A percentile compares a stretch with the other conserved stretches of the same genome.
These are phyloP conservation scores for Lineolata rhizophorae DNA, from an alignment of 495 filamentous ascomycete species.

Conservation along the genomic window DNA sequence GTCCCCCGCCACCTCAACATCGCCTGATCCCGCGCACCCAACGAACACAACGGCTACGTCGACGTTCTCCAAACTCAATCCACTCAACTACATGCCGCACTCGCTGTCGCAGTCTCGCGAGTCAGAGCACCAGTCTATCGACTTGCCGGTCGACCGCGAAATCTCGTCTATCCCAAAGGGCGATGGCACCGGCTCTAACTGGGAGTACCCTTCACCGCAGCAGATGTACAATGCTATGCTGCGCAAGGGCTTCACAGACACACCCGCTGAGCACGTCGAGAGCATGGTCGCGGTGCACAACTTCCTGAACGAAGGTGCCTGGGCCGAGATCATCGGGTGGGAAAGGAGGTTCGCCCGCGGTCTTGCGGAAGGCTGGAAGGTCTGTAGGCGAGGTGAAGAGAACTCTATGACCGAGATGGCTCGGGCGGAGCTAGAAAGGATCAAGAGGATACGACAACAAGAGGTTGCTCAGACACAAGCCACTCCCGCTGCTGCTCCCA, in stretches of 20 bases:
- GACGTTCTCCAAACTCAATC: constrained; percentile 57
- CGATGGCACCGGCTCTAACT: constrained; percentile 45
- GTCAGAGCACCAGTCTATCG: constrained; percentile 44
- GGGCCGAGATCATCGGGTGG: constrained; percentile 84
- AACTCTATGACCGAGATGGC: constrained; percentile 2
- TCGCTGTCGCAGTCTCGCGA: constrained; percentile 51
- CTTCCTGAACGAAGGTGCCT: constrained; percentile 92
- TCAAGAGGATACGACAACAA: not conserved
- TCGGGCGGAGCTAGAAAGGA: not conserved
- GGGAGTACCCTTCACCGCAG: constrained; percentile 96
- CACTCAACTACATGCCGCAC: constrained; percentile 89
- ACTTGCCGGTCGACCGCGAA: constrained; percentile 58
- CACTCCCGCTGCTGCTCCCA: constrained; percentile 12
- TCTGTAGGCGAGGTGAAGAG: constrained; percentile 53
- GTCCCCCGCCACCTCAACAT: constrained; percentile 16
- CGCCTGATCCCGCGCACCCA: constrained; percentile 7
- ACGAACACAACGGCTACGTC: constrained; percentile 18
- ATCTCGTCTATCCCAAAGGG: constrained; percentile 71
- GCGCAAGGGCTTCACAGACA: constrained; percentile 87
- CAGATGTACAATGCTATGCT: constrained; percentile 98
- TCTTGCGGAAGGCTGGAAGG: constrained; percentile 44
- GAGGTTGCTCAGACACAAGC: constrained; percentile 1
- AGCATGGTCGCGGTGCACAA: constrained; percentile 96
- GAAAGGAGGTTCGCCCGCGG: constrained; percentile 65
- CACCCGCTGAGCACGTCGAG: constrained; percentile 81